Evolutionary conservation across 2,329 filamentous ascomycete genomes (phyloP).

Genomic region (Colletotrichum sp.): DNA sequence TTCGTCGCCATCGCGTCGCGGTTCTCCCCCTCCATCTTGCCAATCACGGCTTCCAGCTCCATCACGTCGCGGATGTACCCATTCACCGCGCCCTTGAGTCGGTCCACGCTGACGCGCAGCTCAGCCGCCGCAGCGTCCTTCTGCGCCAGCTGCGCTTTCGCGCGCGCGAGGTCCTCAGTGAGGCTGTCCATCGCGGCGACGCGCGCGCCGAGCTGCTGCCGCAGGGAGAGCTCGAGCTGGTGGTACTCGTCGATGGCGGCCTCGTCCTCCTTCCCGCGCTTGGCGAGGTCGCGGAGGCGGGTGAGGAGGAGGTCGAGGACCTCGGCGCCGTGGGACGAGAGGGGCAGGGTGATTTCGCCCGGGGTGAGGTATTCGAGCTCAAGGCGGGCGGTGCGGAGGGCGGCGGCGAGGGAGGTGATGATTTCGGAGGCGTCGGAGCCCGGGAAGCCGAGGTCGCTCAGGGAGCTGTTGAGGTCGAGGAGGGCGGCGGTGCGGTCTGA

Average conservation of each 20-base stretch:
- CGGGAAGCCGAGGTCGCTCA: conserved; percentile 56
- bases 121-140: conserved; percentile 47
- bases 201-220: conserved; percentile 60
- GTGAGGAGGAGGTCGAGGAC: conserved; percentile 60
- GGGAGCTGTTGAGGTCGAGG: conserved; percentile 46
- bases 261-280: conserved; percentile 52
- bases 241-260: conserved; percentile 66
- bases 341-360: conserved; percentile 59
- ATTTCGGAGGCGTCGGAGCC: conserved; percentile 53
- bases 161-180: conserved; percentile 43
- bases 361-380: conserved; percentile 68
- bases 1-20: conserved; percentile 33
- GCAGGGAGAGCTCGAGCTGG: conserved; percentile 58
- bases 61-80: conserved; percentile 59
- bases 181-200: conserved; percentile 57
- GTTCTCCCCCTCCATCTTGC: conserved; percentile 49
- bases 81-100: conserved; percentile 56
- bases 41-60: conserved; percentile 58
- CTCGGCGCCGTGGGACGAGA: conserved; percentile 57
- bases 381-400: conserved; percentile 62
- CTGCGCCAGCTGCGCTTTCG: conserved; percentile 36
- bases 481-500: conserved; percentile 56
- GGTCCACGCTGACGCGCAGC: conserved; percentile 53
- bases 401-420: conserved; percentile 49
- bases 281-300: conserved; percentile 54